Evolutionary conservation across 2,329 filamentous ascomycete genomes (phyloP).

Genomic region (Madurella fahalii): DNA sequence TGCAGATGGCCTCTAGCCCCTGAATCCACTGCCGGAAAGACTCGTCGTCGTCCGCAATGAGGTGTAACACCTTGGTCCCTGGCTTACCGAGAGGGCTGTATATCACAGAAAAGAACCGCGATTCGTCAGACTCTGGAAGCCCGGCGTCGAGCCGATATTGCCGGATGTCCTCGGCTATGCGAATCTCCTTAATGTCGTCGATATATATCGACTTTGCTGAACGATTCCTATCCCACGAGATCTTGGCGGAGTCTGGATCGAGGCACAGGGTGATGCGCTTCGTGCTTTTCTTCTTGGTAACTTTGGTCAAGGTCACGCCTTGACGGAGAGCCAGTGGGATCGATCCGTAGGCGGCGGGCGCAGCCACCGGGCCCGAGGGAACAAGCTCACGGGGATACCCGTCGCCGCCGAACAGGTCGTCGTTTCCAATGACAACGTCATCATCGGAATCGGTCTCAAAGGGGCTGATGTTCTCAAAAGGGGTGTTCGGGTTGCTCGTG

Average conservation of each 20-base stretch:
- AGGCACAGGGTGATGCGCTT: constrained; percentile 70
- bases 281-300: constrained; percentile 81
- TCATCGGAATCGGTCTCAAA: constrained; percentile 37
- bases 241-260: constrained; percentile 77
- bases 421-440: constrained; percentile 35
- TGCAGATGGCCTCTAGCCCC: constrained; percentile 78
- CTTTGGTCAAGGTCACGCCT: constrained; percentile 74
- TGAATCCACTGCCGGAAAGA: constrained; percentile 76
- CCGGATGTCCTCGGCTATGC: constrained; percentile 75
- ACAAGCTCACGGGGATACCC: constrained; percentile 45
- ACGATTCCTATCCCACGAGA: constrained; percentile 78
- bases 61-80: constrained; percentile 81
- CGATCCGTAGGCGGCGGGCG: constrained; percentile 28
- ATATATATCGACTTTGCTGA: constrained; percentile 85
- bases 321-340: constrained; percentile 72
- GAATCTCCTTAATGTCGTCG: constrained; percentile 90
- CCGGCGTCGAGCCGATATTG: constrained; percentile 86
- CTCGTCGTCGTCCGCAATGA: constrained; percentile 72
- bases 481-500: constrained; percentile 59
- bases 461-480: constrained; percentile 40
- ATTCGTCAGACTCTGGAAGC: constrained; percentile 61
- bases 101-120: constrained; percentile 83
- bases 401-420: constrained; percentile 44
- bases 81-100: constrained; percentile 75
- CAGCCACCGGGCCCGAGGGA: constrained; percentile 44